phyloP scores from a whole-genome alignment of 169 alveolate genomes.

The Plasmodium malariae region DNA sequence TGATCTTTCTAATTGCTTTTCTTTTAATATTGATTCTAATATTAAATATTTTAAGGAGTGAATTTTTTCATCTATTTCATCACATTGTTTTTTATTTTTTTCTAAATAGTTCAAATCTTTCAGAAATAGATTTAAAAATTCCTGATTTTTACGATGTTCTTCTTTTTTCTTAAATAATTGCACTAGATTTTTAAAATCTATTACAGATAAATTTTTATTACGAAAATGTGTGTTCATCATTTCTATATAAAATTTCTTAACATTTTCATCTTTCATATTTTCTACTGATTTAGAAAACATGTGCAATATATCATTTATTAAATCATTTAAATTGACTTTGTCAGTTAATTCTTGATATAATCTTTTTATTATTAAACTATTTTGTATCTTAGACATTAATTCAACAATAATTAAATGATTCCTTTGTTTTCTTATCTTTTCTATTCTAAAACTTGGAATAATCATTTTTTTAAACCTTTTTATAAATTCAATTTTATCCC shows the following conservation, averaged over 20 bases:
- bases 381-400: conserved; percentile 67
- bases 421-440: conserved; percentile 62
- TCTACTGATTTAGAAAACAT: conserved; percentile 15
- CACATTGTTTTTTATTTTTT: conserved; percentile 61
- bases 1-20: conserved; percentile 68
- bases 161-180: conserved; percentile 62
- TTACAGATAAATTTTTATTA: conserved; percentile 14
- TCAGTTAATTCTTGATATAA: conserved; percentile 45
- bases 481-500: conserved; percentile 60
- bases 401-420: conserved; percentile 63
- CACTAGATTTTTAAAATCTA: conserved; percentile 43
- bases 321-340: conserved; percentile 47
- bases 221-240: conserved; percentile 38
- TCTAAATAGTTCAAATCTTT: conserved; percentile 64
- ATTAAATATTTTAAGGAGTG: conserved; percentile 51
- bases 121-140: conserved; percentile 47
- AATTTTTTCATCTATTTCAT: conserved; percentile 64
- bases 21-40: conserved; percentile 65
- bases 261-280: conserved; percentile 36
- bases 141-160: conserved; percentile 44
- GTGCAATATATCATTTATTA: conserved; percentile 20
- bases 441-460: conserved; percentile 64
- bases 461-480: conserved; percentile 62
- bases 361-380: conserved; percentile 61
- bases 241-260: conserved; percentile 29